A percentile compares a stretch with the other conserved stretches of the same genome.
Conservation (phyloP, 345 rosid species). For the Populus alba region DNA sequence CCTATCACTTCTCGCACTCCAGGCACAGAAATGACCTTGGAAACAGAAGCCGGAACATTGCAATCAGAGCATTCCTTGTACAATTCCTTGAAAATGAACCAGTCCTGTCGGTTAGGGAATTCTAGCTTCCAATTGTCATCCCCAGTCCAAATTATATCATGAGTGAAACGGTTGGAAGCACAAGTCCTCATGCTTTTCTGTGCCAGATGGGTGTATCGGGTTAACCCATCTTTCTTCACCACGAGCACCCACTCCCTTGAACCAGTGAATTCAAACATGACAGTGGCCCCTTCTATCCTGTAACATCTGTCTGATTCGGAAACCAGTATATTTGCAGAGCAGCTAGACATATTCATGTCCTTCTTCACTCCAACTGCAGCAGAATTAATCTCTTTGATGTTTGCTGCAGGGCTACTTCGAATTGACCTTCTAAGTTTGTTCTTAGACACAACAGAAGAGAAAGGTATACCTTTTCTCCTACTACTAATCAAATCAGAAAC, state of each 20-base stretch:
- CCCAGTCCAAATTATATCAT: conserved; percentile 63
- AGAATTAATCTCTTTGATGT: conserved; percentile 32
- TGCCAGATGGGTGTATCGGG: conserved; percentile 47
- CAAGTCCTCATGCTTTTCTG: conserved; percentile 60
- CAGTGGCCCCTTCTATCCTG: conserved; percentile 63
- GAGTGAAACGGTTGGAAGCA: conserved; percentile 59
- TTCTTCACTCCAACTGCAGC: conserved; percentile 25
- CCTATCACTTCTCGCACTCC: conserved; percentile 63
- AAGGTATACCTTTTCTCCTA: conserved; percentile 53
- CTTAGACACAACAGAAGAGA: conserved; percentile 43
- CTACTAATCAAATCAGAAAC: conserved; percentile 55
- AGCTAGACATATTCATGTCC: conserved; percentile 39
- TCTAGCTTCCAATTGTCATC: conserved; percentile 86
- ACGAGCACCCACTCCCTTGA: conserved; percentile 71
- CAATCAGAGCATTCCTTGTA: conserved; percentile 79
- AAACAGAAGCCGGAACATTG: conserved; percentile 39
- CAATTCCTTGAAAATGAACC: conserved; percentile 80
- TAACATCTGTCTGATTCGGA: conserved; percentile 60
- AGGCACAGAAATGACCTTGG: conserved; percentile 80
- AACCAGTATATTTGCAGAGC: conserved; percentile 63
- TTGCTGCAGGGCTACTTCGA: conserved; percentile 27
- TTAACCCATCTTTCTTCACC: conserved; percentile 52
- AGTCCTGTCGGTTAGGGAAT: conserved; percentile 63
- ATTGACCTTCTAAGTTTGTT: conserved; percentile 52
- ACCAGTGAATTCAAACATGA: conserved; percentile 48